phyloP scores from a whole-genome alignment of 441 rosid species.

The Pelargonium myrrhifolium region DNA sequence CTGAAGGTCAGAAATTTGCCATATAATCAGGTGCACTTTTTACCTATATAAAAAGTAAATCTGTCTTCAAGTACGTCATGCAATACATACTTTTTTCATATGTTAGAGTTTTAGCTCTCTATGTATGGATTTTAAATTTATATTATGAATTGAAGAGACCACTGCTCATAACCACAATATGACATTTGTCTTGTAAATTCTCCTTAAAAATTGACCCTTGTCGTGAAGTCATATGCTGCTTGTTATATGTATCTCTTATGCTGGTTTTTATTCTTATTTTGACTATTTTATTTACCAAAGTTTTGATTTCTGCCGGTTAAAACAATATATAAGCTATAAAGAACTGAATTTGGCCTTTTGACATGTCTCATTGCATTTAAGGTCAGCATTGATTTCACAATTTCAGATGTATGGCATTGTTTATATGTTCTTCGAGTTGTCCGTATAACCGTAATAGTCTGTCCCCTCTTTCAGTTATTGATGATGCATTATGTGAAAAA shows the following conservation, averaged over 20 bases:
- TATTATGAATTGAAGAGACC: not conserved
- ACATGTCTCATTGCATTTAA: too few species aligned
- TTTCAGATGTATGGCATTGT: not conserved
- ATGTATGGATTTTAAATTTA: too few species aligned
- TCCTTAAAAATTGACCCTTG: not conserved
- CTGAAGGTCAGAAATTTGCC: not conserved
- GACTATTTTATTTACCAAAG: not conserved
- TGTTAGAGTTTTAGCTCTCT: not conserved
- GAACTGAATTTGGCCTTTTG: too few species aligned
- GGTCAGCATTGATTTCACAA: not conserved
- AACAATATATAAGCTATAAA: not conserved
- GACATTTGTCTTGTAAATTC: not conserved
- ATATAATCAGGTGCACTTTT: not conserved
- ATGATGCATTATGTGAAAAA: slow-evolving; percentile 74
- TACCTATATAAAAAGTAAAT: not conserved
- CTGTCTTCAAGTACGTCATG: not conserved
- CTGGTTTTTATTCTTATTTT: not conserved
- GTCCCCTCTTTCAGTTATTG: slow-evolving; percentile 56
- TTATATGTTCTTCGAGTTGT: slow-evolving; percentile 1
- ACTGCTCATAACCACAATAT: not conserved
- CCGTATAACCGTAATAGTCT: slow-evolving; percentile 3
- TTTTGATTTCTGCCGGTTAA: not conserved
- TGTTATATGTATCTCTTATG: not conserved
- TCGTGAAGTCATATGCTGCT: not conserved
- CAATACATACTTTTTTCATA: not conserved